Evolutionary conservation across 2,329 filamentous ascomycete species (phyloP), one percentile per base, ranked within the genome.

Genomic region (Nemania sp.): DNA sequence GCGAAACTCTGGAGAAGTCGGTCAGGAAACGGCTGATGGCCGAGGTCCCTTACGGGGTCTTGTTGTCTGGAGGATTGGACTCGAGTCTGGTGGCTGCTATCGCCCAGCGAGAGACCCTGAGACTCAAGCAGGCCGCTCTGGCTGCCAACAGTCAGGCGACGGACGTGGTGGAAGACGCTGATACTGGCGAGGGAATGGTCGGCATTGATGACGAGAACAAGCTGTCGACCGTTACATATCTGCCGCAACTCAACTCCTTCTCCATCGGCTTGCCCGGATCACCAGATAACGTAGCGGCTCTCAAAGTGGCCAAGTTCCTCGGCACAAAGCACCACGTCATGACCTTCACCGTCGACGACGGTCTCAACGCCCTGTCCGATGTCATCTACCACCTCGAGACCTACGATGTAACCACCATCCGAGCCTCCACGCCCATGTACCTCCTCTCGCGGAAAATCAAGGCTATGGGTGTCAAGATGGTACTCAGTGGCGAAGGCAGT

Each of bases 381-480:
- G 95, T 99, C 74, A 98, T 99, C 75, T 97, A 90, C 81, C 95
- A 99, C 79, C 87, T 99, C 63, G 95, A 99, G 82, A 92, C 92
- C 13, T 99, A 95, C 80, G 95, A 99, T 76, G 95, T 99, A 25
- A 99, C 95, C 54, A 99, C 95, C 2, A 98, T 99, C 75, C 92
- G 95, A 74, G 95, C 95, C 57, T 98, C 94, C 11, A 99, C 95
- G 11, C 95, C 95, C 67, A 99, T 99, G 95, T 99, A 97, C 81
- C 82, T 99, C 65, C 85, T 99, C 49, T 95, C 92, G 64, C 89
- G 96, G 76, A 99, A 99, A 84, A 99, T 99, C 83, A 99, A 99
- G 84, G 95, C 93, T 37, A 94, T 97, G 88, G 95, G 95, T 66
- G 91, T 99, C 74, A 99, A 99, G 87, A 99, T 99, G 95, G 95